Percentiles rank a stretch among this genome's conserved stretches.
Evolutionary conservation across 2,329 filamentous ascomycete genomes (phyloP).

Genomic region (Ambrosiella beaveri): DNA sequence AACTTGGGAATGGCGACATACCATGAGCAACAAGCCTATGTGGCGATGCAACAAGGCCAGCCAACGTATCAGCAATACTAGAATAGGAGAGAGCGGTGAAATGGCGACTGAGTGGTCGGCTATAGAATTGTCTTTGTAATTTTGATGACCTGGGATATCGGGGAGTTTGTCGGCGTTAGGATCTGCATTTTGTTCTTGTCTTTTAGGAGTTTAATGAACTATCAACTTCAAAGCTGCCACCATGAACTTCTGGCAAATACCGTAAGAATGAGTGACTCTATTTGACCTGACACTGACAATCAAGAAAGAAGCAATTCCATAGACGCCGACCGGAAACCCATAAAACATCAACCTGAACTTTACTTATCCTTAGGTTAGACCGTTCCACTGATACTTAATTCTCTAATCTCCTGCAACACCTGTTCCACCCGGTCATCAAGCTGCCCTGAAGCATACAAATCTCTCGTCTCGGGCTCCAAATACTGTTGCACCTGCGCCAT

Average conservation of each 20-base stretch:
- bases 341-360: not conserved
- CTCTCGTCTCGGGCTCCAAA: conserved; percentile 82
- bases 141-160: too few species aligned
- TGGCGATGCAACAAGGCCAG: too few species aligned
- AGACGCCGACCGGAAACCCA: not conserved
- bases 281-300: not conserved
- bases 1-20: not conserved
- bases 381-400: conserved; percentile 75
- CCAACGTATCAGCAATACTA: too few species aligned
- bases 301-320: conserved; percentile 1
- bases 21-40: not conserved
- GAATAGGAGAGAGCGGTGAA: too few species aligned
- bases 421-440: conserved; percentile 85
- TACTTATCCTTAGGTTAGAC: conserved; percentile 25
- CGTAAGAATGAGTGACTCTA: conserved; percentile 2
- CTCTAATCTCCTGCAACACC: conserved; percentile 89
- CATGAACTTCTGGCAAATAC: too few species aligned
- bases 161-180: too few species aligned
- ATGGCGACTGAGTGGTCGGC: too few species aligned
- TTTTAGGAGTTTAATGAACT: too few species aligned
- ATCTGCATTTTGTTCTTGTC: too few species aligned
- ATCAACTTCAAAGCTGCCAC: too few species aligned
- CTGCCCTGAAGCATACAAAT: conserved; percentile 88
- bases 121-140: too few species aligned
- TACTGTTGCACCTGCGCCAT: conserved; percentile 99